A percentile compares a stretch with the other conserved stretches of the same genome.
Conservation (phyloP, 2,329 filamentous ascomycete species). For the Fusarium concolor region DNA sequence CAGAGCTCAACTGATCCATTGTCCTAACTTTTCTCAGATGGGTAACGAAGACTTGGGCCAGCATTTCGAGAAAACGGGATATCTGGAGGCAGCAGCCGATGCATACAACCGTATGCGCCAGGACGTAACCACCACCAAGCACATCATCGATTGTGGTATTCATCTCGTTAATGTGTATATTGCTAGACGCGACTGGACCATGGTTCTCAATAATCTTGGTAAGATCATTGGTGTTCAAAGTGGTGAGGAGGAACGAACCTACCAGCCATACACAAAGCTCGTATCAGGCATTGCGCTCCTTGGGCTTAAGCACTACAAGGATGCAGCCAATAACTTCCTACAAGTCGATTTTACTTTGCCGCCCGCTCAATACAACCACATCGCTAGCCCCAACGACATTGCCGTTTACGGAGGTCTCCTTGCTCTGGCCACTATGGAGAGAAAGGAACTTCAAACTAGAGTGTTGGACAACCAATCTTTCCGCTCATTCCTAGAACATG, state of each 20-base stretch:
- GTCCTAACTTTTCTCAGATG: constrained; percentile 70
- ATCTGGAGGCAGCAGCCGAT: constrained; percentile 77
- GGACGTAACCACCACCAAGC: constrained; percentile 84
- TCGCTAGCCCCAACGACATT: constrained; percentile 86
- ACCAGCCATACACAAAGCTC: constrained; percentile 64
- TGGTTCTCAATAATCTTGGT: constrained; percentile 67
- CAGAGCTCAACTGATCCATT: constrained; percentile 19
- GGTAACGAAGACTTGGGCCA: constrained; percentile 91
- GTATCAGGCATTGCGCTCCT: constrained; percentile 64
- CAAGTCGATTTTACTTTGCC: constrained; percentile 63
- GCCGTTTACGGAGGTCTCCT: constrained; percentile 92
- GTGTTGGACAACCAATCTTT: constrained; percentile 87
- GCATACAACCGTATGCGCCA: constrained; percentile 89
- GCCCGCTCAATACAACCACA: constrained; percentile 72
- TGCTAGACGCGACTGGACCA: constrained; percentile 81
- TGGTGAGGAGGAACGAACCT: constrained; percentile 59
- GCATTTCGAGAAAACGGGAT: constrained; percentile 83
- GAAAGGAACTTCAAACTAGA: constrained; percentile 76
- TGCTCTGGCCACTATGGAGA: constrained; percentile 89
- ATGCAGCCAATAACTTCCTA: constrained; percentile 80
- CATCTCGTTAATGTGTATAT: constrained; percentile 81
- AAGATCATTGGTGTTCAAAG: constrained; percentile 71
- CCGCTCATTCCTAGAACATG: constrained; percentile 88
- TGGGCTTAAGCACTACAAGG: constrained; percentile 60
- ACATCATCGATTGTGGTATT: constrained; percentile 84